Percentiles rank a stretch among this genome's conserved stretches.
phyloP scores from a whole-genome alignment of 345 rosid species.

The Eucalyptus coolabah region DNA sequence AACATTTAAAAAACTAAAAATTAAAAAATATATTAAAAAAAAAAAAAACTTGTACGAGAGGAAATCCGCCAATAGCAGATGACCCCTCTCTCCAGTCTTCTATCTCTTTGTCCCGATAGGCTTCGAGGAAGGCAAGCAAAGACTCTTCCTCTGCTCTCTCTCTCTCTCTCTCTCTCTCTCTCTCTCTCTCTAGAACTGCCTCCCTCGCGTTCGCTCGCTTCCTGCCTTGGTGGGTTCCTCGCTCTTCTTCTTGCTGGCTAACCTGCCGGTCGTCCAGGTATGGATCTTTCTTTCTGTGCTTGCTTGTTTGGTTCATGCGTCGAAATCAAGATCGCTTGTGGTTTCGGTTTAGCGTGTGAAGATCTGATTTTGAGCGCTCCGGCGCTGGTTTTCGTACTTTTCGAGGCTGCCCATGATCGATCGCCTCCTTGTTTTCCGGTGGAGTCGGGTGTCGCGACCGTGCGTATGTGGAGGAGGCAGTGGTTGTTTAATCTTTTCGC shows the following conservation, averaged over 20 bases:
- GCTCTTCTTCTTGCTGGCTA: neutral
- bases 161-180: neutral
- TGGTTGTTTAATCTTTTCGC: neutral
- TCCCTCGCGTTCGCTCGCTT: neutral
- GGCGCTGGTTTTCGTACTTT: neutral
- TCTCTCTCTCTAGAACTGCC: neutral
- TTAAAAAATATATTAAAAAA: no score
- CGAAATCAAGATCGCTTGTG: neutral
- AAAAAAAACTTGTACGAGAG: neutral
- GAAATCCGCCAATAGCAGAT: neutral
- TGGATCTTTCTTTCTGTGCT: neutral
- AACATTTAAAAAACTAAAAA: no score
- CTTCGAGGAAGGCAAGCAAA: no score
- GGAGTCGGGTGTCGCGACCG: neutral
- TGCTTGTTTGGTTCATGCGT: neutral
- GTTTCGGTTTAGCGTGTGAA: neutral
- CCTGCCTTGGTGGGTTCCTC: neutral
- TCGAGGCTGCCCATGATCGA: neutral
- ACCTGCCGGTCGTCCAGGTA: neutral
- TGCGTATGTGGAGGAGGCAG: neutral
- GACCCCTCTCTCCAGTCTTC: neutral
- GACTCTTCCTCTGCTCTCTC: neutral
- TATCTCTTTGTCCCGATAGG: neutral
- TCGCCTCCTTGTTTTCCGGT: neutral
- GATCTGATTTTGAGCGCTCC: neutral